A percentile compares a stretch with the other conserved stretches of the same genome.
Evolutionary conservation across 1,284 basidiomycete genomes (phyloP).

Genomic region (Cryptococcus floricola): DNA sequence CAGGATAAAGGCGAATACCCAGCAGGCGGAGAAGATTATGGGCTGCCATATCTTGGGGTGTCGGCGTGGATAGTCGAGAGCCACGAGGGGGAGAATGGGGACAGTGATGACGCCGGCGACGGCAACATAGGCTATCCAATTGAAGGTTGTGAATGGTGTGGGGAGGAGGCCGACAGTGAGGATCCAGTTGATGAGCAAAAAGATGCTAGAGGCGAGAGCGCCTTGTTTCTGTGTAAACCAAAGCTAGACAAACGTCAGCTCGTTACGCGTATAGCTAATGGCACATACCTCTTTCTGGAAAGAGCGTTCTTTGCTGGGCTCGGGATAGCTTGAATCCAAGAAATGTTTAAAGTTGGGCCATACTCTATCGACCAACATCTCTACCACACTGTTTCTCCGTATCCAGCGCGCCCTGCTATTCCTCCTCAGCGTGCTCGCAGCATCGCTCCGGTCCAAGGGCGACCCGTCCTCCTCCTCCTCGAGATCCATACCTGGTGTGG

Average conservation of each 20-base stretch:
- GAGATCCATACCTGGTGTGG: constrained; percentile 6
- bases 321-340: constrained; percentile 41
- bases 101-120: constrained; percentile 41
- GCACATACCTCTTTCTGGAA: constrained; percentile 44
- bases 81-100: constrained; percentile 36
- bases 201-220: constrained; percentile 30
- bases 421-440: constrained; percentile 15
- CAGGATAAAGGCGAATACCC: constrained; percentile 39
- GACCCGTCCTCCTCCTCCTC: constrained; percentile 12
- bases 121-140: constrained; percentile 34
- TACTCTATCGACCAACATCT: constrained; percentile 26
- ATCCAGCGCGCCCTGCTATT: constrained; percentile 21
- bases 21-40: constrained; percentile 34
- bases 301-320: constrained; percentile 37
- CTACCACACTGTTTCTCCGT: constrained; percentile 20
- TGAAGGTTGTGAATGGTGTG: constrained; percentile 22
- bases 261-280: not conserved
- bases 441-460: constrained; percentile 10
- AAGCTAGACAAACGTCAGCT: constrained; percentile 8
- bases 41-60: constrained; percentile 37
- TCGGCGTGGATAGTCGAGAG: constrained; percentile 37
- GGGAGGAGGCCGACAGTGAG: constrained; percentile 31
- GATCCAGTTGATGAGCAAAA: constrained; percentile 41
- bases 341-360: constrained; percentile 40
- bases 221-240: constrained; percentile 42